A percentile compares a stretch with the other conserved stretches of the same genome.
These are phyloP conservation scores for Ophiorrhiza pumila DNA, from an alignment of 257 asterid species.

Conservation along the genomic window DNA sequence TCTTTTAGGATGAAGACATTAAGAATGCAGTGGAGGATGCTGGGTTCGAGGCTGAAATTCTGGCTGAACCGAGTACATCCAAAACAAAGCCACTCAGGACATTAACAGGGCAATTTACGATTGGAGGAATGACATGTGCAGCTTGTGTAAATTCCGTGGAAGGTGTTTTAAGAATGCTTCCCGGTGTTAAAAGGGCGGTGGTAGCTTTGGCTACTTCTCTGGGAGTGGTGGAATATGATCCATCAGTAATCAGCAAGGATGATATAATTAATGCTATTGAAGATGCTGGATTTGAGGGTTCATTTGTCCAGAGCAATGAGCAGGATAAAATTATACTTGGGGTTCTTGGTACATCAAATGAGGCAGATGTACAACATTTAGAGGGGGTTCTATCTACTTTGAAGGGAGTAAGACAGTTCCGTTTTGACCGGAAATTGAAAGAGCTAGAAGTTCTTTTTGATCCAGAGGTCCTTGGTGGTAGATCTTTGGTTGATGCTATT, in stretches of 20 bases:
- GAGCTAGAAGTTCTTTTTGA: constrained; percentile 80
- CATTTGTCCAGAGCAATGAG: constrained; percentile 89
- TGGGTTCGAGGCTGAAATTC: constrained; percentile 91
- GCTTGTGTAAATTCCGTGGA: constrained; percentile 98
- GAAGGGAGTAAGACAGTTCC: constrained; percentile 75
- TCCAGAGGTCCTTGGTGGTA: constrained; percentile 85
- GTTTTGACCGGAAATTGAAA: constrained; percentile 43
- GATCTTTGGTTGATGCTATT: constrained; percentile 73
- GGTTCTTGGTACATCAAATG: constrained; percentile 63
- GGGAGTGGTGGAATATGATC: constrained; percentile 94
- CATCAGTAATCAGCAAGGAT: constrained; percentile 60
- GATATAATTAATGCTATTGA: constrained; percentile 76
- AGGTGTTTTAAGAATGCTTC: constrained; percentile 67
- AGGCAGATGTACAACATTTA: constrained; percentile 61
- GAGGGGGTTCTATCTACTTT: constrained; percentile 62
- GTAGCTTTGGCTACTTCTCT: constrained; percentile 89
- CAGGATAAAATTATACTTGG: constrained; percentile 75
- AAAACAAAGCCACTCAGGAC: constrained; percentile 41
- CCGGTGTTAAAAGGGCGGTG: constrained; percentile 79
- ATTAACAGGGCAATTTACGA: constrained; percentile 80
- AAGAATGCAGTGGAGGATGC: constrained; percentile 94
- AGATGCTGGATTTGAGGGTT: constrained; percentile 98
- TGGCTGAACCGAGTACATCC: constrained; percentile 60
- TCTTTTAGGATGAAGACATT: constrained; percentile 77
- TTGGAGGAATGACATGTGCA: constrained; percentile 99